Base-by-base conservation (phyloP, 805 yeast genomes). In the Candida coleopterorum region DNA sequence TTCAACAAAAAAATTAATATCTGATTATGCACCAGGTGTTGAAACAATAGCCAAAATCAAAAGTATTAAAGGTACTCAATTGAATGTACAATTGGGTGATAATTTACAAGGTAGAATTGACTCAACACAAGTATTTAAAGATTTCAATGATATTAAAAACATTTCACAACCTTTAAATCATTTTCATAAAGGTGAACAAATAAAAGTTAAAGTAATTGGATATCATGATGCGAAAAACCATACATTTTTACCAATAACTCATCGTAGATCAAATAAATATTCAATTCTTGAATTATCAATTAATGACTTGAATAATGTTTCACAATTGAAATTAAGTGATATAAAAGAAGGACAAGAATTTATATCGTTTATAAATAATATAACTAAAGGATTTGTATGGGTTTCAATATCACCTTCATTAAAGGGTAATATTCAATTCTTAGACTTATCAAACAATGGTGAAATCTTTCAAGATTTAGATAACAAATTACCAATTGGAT, bases 91-190 rank as follows among this genome's bases (percentile, higher is more conserved):
- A 34, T 64, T 88, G 31, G 88, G 93, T 36, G 93, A 82, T 41
- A 80, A 83, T 52, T 66, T 79, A 42, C 83, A 76, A 49, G 97
- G 95, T 25, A 75, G 94, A 54, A 61, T 89, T 40, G 95, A 86
- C 48, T 68, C 81, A 12, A 74, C 88, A 12, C 84, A 87, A 58
- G 63, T 83, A 26, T 83, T 75, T 58, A 78, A 75, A 36, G 46
- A 56, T 0, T 57, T 64, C 41, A 58, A 63, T 2, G 81, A 76
- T 20, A 81, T 88, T 32, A 60, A 68, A 36, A 78, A 85, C 51
- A 56, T 58, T 15, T 68, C 64, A 41, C 64, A 70, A 29, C 94
- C 95, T 22, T 65, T 85, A 29, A 49, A 70, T 2, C 52, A 72
- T 1, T 85, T 80, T 64, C 64, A 72, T 37, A 68, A 64, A 36